A percentile compares a stretch with the other conserved stretches of the same genome.
phyloP scores from a whole-genome alignment of 305 asterid species.

The Solanum hybrid region DNA sequence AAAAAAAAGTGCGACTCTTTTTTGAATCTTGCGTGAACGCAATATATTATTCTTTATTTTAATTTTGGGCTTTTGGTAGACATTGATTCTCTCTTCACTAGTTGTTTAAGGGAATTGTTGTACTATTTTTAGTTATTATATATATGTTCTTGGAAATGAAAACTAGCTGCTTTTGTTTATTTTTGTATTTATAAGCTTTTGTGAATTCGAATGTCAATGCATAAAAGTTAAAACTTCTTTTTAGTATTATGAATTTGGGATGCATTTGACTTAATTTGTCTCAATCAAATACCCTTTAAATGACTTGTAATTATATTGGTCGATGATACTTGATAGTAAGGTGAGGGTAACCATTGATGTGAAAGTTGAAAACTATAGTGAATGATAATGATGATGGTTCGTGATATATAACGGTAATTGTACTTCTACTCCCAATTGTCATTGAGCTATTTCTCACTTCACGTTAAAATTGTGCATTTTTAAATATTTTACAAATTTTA shows the following conservation, averaged over 20 bases:
- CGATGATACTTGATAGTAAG: not conserved
- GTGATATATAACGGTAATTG: too few species aligned
- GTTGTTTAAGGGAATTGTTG: not conserved
- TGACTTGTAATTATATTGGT: too few species aligned
- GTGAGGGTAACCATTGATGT: not conserved
- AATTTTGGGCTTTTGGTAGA: not conserved
- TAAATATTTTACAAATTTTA: too few species aligned
- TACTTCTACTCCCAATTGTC: too few species aligned
- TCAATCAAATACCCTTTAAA: not conserved
- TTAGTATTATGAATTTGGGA: not conserved
- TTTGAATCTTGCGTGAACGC: not conserved
- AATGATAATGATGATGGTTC: too few species aligned
- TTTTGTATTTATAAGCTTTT: not conserved
- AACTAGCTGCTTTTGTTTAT: not conserved
- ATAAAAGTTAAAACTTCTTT: not conserved
- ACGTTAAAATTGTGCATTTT: too few species aligned
- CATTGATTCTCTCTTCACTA: not conserved
- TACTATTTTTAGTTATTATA: not conserved
- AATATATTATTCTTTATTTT: not conserved
- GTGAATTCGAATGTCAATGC: not conserved
- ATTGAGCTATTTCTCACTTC: not conserved
- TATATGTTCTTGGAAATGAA: not conserved
- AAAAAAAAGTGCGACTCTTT: not conserved
- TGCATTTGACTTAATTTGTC: not conserved
- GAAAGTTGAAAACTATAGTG: not conserved